Evolutionary conservation across 441 rosid species (phyloP), one percentile per base, ranked within the genome.

Genomic region (Isatis lusitanica): DNA sequence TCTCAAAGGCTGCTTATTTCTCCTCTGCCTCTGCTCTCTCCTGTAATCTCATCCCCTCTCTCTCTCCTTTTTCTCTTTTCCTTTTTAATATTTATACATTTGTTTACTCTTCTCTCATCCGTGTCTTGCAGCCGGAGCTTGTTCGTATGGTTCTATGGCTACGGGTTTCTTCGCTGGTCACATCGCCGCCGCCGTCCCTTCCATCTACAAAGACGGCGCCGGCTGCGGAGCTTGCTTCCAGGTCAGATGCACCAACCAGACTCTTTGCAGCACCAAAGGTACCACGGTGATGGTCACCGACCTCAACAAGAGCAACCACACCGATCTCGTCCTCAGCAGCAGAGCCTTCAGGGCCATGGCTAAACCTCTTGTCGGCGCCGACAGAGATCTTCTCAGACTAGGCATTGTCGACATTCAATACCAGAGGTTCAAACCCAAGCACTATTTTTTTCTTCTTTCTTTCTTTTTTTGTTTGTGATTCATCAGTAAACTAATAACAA

Each of bases 171-270:
- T 72, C 65, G 78, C 78, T 38, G 97, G 97, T 40, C 78, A 83
- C 64, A 77, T 94, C 11, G 97, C 97, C 1, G 93, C 88, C 52
- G 93, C 73, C 61, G 76, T 80, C 51, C 79, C 97, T 79, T 81
- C 97, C 7, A 78, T 91, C 72, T 92, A 76, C 85, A 91, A 90
- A 79, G 81, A 87, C 43, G 98, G 98, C 4, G 92, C 88, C 63
- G 93, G 92, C 9, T 94, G 98, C 30, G 97, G 97, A 24, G 90
- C 97, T 64, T 94, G 97, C 75, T 92, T 92, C 73, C 92, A 92
- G 89, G 83, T 94, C 70, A 82, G 98, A 82, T 94, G 98, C 88
- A 88, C 78, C 71, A 71, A 90, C 83, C 58, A 78, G 6, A 36
- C 43, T 35, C 46, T 90, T 0, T 94, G 98, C 57, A 87, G 70